phyloP scores from a whole-genome alignment of 73 alveolate species.

The Symbiodinium natans region DNA sequence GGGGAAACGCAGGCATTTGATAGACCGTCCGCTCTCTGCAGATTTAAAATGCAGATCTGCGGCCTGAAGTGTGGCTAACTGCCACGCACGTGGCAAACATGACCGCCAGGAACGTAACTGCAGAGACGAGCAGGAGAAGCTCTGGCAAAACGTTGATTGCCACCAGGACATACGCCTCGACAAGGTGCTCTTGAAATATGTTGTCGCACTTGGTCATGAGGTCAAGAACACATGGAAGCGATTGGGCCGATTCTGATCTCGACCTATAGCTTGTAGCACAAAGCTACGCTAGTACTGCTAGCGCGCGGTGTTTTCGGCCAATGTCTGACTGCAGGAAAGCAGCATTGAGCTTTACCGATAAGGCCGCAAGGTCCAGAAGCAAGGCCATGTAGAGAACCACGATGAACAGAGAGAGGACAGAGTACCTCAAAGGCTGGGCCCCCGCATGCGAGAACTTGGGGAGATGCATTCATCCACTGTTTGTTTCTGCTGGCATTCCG shows the following conservation, averaged over 20 bases:
- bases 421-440: background rate
- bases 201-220: no score
- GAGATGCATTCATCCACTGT: no score
- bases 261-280: no score
- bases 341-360: slow-evolving; percentile 3
- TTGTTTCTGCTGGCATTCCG: no score
- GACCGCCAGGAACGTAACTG: slow-evolving; percentile 13
- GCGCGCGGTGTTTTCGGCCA: no score
- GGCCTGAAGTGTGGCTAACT: slow-evolving; percentile 35
- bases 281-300: no score
- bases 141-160: slow-evolving; percentile 55
- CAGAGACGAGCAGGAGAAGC: background rate
- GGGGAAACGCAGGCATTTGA: no score
- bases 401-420: slow-evolving; percentile 10
- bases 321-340: background rate
- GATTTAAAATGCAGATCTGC: background rate
- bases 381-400: slow-evolving; percentile 27
- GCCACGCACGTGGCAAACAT: slow-evolving; percentile 74
- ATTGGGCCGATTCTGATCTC: no score
- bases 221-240: no score
- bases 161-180: slow-evolving; percentile 57
- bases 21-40: no score
- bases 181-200: no score
- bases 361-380: slow-evolving; percentile 58
- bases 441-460: no score